These are phyloP conservation scores for Kodamaea alishanica DNA, from an alignment of 1,139 yeast species.

Conservation along the genomic window DNA sequence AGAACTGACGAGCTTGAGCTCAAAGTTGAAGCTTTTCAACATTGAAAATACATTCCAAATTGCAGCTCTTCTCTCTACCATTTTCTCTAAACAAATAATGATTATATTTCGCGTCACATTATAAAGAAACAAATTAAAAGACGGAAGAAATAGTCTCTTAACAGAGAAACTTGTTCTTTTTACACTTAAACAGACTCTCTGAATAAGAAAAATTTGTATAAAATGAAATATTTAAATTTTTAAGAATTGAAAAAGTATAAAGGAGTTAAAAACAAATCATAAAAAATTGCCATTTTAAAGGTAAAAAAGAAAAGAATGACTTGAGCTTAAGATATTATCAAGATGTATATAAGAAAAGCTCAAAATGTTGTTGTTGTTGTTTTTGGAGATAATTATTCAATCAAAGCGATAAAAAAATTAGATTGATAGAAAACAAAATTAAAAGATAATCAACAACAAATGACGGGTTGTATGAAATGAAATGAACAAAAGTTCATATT, in stretches of 20 bases:
- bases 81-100: too few relatives aligned
- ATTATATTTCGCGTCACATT: too few relatives aligned
- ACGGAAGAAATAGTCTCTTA: too few relatives aligned
- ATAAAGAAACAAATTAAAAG: too few relatives aligned
- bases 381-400: background rate
- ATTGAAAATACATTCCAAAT: too few relatives aligned
- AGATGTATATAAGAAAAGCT: background rate
- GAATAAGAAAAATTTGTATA: constrained; percentile 5
- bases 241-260: constrained; percentile 5
- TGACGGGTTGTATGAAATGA: background rate
- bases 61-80: too few relatives aligned
- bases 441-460: background rate
- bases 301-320: background rate
- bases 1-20: too few relatives aligned
- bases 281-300: constrained; percentile 5
- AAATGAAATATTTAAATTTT: constrained; percentile 7
- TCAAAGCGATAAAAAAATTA: background rate
- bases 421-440: background rate
- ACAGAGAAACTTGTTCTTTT: too few relatives aligned
- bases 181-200: too few relatives aligned
- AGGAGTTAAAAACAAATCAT: constrained; percentile 5
- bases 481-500: background rate
- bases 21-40: too few relatives aligned
- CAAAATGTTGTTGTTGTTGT: background rate
- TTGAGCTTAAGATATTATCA: background rate